phyloP scores from a whole-genome alignment of 805 yeast species.

The Lipomyces yamanashiensis region DNA sequence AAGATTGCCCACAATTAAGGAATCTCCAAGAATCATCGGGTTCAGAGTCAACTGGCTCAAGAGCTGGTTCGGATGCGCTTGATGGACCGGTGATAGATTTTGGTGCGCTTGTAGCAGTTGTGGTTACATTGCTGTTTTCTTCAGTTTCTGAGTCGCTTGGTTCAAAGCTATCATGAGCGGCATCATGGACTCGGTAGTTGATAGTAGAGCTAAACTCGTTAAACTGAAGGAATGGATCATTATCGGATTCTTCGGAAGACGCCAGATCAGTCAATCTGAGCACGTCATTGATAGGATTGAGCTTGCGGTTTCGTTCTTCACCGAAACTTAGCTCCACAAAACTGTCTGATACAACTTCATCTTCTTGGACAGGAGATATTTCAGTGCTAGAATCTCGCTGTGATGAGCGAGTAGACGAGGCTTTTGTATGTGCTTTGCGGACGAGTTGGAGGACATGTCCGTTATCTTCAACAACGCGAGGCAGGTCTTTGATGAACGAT shows the following conservation, averaged over 20 bases:
- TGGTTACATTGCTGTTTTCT: too few relatives aligned
- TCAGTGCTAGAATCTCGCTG: background rate
- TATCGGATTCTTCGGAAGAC: background rate
- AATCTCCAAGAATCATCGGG: conserved; percentile 9
- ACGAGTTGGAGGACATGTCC: conserved; percentile 10
- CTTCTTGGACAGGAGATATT: background rate
- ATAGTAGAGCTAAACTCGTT: too few relatives aligned
- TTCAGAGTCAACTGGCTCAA: background rate
- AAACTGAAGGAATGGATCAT: too few relatives aligned
- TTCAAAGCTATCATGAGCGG: too few relatives aligned
- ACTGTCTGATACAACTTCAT: background rate
- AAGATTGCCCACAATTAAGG: conserved; percentile 3
- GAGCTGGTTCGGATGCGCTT: too few relatives aligned
- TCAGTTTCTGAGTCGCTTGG: too few relatives aligned
- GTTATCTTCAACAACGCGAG: background rate
- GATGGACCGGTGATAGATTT: background rate
- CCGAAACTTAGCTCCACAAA: conserved; percentile 9
- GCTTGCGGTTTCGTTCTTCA: conserved; percentile 5
- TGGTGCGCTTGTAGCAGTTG: background rate
- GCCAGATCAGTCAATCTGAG: background rate
- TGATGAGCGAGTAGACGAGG: background rate
- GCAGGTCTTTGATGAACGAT: conserved; percentile 3
- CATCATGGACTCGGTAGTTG: too few relatives aligned
- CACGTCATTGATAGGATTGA: background rate
- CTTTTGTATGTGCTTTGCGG: background rate